Conservation (phyloP, 352 stramenopile species). For the Globisporangium nagaii region DNA sequence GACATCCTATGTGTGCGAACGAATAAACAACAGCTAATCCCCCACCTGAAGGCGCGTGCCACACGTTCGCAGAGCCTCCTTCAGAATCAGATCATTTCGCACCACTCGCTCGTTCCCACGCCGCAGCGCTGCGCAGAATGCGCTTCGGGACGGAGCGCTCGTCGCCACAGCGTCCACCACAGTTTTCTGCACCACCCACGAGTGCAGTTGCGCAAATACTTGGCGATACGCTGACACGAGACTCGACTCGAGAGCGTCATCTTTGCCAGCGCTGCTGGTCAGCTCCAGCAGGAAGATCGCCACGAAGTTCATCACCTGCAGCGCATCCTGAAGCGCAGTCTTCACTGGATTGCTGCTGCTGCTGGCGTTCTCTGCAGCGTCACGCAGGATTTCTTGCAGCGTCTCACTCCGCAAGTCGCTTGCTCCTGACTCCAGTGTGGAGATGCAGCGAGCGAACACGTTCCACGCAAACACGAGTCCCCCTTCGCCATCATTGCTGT, state of each 20-base stretch:
- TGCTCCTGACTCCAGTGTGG: slow-evolving; percentile 3
- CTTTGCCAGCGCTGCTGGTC: neutral
- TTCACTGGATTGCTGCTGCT: neutral
- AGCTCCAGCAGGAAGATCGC: slow-evolving; percentile 1
- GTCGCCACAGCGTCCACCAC: neutral
- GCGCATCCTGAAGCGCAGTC: neutral
- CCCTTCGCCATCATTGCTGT: neutral
- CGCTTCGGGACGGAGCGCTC: neutral
- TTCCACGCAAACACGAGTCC: slow-evolving; percentile 15
- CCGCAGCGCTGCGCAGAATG: slow-evolving; percentile 4
- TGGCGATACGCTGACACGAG: slow-evolving; percentile 7
- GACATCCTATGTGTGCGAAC: too few relatives aligned
- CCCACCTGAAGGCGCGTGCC: slow-evolving; percentile 6
- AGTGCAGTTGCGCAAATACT: slow-evolving; percentile 5
- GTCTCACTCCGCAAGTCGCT: slow-evolving; percentile 8
- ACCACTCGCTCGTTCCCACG: slow-evolving; percentile 9
- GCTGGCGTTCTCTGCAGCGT: neutral
- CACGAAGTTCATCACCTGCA: slow-evolving; percentile 1
- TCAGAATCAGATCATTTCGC: slow-evolving; percentile 1
- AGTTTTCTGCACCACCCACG: slow-evolving; percentile 10
- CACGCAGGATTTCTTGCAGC: slow-evolving; percentile 1
- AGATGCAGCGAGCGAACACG: neutral
- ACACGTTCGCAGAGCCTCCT: neutral
- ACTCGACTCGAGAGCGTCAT: neutral
- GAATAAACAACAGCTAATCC: too few relatives aligned